Evolutionary conservation across 75 land plant genomes (phyloP).

Genomic region (Adiantum capillusveneris): DNA sequence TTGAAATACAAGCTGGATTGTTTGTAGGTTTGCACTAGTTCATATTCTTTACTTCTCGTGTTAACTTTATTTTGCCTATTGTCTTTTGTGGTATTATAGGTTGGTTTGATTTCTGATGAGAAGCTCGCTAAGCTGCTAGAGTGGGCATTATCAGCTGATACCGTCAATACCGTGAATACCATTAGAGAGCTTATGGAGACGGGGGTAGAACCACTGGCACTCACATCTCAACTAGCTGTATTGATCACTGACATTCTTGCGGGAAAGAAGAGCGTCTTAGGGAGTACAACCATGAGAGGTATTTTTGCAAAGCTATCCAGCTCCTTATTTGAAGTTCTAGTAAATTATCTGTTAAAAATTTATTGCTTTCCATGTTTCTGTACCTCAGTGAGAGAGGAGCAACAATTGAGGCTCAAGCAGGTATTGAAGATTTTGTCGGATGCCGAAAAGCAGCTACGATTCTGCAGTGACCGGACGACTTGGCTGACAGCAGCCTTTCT

Average conservation of each 20-base stretch:
- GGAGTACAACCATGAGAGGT: too few relatives aligned
- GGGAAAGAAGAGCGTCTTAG: slow-evolving; percentile 7
- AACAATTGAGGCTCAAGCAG: slow-evolving; percentile 55
- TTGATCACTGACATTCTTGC: slow-evolving; percentile 31
- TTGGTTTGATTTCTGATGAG: slow-evolving; percentile 76
- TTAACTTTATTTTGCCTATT: too few relatives aligned
- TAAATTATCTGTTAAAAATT: too few relatives aligned
- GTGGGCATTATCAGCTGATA: slow-evolving; percentile 83
- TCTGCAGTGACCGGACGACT: slow-evolving; percentile 63
- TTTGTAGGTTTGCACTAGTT: too few relatives aligned
- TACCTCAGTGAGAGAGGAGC: slow-evolving; percentile 63
- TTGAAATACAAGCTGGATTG: too few relatives aligned
- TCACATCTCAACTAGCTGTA: slow-evolving; percentile 38
- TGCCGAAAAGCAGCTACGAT: slow-evolving; percentile 82
- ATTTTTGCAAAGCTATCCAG: too few relatives aligned
- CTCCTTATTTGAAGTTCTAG: too few relatives aligned
- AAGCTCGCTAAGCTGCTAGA: slow-evolving; percentile 87
- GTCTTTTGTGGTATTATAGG: slow-evolving; percentile 31
- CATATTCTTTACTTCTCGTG: too few relatives aligned
- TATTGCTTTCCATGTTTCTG: too few relatives aligned
- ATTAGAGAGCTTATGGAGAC: slow-evolving; percentile 79
- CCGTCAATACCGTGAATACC: slow-evolving; percentile 72
- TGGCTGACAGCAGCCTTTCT: slow-evolving; percentile 86
- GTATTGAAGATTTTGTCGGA: slow-evolving; percentile 74
- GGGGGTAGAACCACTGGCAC: slow-evolving; percentile 85